Evolutionary conservation across 2,329 filamentous ascomycete species (phyloP), one percentile per base, ranked within the genome.

Genomic region (Phaeosphaeria sp.): DNA sequence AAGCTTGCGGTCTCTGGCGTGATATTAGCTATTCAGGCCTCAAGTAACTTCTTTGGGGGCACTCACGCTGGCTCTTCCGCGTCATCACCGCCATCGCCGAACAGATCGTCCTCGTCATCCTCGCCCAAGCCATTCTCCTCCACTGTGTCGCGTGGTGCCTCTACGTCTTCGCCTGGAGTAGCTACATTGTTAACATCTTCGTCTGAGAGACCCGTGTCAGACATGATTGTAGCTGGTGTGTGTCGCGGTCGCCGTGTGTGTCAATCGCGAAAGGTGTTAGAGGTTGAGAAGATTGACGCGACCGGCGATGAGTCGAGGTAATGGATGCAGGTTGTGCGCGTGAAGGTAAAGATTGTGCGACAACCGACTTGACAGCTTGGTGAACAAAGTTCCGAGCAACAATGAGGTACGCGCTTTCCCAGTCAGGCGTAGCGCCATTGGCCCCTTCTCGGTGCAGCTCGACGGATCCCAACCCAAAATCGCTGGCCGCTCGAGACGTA

Each of bases 61-160:
- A 66, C 72, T 63, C 60, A 76, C 73, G 56, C 66, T 57, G 68
- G 69, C 59, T 55, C 52, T 18, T 55, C 52, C 21, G 69, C 63
- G 56, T 72, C 69, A 18, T 49, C 47, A 22, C 78, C 78, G 20
- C 74, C 80, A 51, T 81, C 81, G 47, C 80, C 81, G 59, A 83
- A 82, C 11, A 82, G 68, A 59, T 83, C 81, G 49, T 80, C 80
- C 21, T 75, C 78, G 24, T 75, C 77, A 20, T 77, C 76, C 24
- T 74, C 74, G 21, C 77, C 76, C 27, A 67, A 53, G 0, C 47
- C 73, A 9, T 69, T 66, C 40, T 75, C 70, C 50, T 74, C 74
- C 17, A 75, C 67, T 4, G 71, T 74, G 39, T 73, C 65, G 50
- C 66, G 66, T 45, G 72, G 69, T 42, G 68, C 64, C 36, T 57